Conservation (phyloP, 805 yeast genomes). For the Lachancea nothofagi region DNA sequence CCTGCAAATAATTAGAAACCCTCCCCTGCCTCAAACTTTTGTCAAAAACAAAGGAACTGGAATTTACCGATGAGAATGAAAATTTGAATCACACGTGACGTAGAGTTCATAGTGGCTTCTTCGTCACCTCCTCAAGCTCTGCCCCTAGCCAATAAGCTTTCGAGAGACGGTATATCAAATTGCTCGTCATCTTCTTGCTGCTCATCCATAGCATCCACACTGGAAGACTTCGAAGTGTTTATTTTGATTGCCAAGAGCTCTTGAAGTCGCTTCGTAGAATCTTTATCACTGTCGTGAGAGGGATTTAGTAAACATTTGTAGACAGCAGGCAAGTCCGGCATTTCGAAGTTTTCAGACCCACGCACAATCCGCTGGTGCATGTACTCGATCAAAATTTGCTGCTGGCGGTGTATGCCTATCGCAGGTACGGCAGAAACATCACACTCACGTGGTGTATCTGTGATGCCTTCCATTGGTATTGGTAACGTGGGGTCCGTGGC, state of each 20-base stretch:
- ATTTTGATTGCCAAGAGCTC: slow-evolving; percentile 20
- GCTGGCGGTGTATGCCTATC: slow-evolving; percentile 27
- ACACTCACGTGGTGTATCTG: slow-evolving; percentile 15
- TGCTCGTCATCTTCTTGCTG: slow-evolving; percentile 13
- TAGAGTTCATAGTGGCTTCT: background rate
- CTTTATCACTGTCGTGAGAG: slow-evolving; percentile 15
- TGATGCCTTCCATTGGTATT: no score
- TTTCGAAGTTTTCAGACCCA: slow-evolving; percentile 17
- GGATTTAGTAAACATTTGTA: slow-evolving; percentile 19
- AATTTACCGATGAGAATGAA: no score
- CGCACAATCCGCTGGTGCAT: slow-evolving; percentile 19
- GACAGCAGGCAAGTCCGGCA: slow-evolving; percentile 28
- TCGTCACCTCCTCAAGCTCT: background rate
- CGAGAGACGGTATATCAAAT: slow-evolving; percentile 19
- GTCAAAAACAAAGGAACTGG: background rate
- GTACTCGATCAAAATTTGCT: slow-evolving; percentile 24
- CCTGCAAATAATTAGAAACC: no score
- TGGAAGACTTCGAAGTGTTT: slow-evolving; percentile 6
- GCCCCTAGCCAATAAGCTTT: slow-evolving; percentile 20
- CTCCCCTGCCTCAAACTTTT: no score
- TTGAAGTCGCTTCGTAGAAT: slow-evolving; percentile 10
- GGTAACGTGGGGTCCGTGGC: slow-evolving; percentile 15
- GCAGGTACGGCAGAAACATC: slow-evolving; percentile 30
- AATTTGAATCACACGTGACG: background rate
- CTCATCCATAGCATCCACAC: slow-evolving; percentile 2